Conservation (phyloP, 257 asterid genomes). For the Dorcoceras hygrometricum region DNA sequence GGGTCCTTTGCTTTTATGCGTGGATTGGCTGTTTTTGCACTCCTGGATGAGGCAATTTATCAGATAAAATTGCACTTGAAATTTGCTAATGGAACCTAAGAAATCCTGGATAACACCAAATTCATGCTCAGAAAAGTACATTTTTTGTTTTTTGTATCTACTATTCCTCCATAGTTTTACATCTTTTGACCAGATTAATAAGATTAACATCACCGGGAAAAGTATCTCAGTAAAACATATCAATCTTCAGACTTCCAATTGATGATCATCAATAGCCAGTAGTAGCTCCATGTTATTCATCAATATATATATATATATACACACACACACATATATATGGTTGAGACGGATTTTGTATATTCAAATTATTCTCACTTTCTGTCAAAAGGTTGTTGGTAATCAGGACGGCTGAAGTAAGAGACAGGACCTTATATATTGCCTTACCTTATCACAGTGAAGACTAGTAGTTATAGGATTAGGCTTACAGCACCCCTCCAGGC, state of each 20-base stretch:
- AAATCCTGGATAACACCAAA: constrained; percentile 33
- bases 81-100: constrained; percentile 47
- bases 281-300: too few relatives aligned
- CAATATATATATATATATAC: not conserved
- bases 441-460: constrained; percentile 47
- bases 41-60: constrained; percentile 54
- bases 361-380: too few relatives aligned
- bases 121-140: not conserved
- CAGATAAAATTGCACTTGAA: constrained; percentile 59
- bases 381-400: not conserved
- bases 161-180: not conserved
- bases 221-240: not conserved
- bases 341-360: too few relatives aligned
- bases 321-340: too few relatives aligned
- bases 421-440: constrained; percentile 41
- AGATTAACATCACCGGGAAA: not conserved
- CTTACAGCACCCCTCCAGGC: constrained; percentile 39
- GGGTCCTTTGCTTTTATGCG: constrained; percentile 84
- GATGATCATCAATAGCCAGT: not conserved
- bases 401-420: constrained; percentile 42
- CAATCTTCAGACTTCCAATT: not conserved
- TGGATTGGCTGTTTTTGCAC: constrained; percentile 65
- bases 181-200: constrained; percentile 3
- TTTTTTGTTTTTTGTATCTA: not conserved
- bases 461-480: constrained; percentile 45